Conservation (phyloP, 768 basidiomycete species). For the Tephrocybe sp. region DNA sequence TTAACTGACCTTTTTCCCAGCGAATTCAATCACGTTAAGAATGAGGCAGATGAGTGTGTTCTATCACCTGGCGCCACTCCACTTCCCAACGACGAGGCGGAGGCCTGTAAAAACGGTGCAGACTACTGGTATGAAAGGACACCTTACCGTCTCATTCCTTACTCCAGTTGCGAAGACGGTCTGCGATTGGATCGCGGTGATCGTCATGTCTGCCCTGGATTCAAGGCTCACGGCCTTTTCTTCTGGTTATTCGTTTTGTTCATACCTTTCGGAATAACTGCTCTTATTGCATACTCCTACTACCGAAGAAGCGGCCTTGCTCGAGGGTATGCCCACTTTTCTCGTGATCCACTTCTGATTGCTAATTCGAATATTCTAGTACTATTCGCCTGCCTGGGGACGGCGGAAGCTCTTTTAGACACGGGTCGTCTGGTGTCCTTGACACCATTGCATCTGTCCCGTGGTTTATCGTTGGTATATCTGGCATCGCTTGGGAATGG, state of each 20-base stretch:
- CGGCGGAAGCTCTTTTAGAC: constrained; percentile 31
- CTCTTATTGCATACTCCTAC: constrained; percentile 78
- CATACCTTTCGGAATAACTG: constrained; percentile 76
- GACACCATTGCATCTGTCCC: constrained; percentile 85
- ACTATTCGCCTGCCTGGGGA: constrained; percentile 77
- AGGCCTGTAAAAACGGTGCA: constrained; percentile 56
- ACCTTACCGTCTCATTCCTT: constrained; percentile 84
- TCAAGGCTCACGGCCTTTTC: constrained; percentile 64
- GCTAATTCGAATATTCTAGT: constrained; percentile 31
- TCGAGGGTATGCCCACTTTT: constrained; percentile 51
- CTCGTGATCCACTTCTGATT: constrained; percentile 2
- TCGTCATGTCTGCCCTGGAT: constrained; percentile 77
- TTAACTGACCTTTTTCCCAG: constrained; percentile 34
- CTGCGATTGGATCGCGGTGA: constrained; percentile 72
- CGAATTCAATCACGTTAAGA: constrained; percentile 87
- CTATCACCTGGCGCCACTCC: constrained; percentile 68
- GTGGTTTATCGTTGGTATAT: constrained; percentile 82
- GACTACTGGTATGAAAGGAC: constrained; percentile 95
- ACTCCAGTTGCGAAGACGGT: constrained; percentile 85
- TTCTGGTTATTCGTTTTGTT: constrained; percentile 85
- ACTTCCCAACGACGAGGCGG: constrained; percentile 55
- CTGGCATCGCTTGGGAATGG: constrained; percentile 70
- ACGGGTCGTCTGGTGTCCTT: constrained; percentile 45
- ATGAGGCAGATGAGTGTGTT: constrained; percentile 71
- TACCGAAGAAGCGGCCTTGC: constrained; percentile 70